Base-by-base conservation (phyloP, 768 basidiomycete species). In the Russula lepida region DNA sequence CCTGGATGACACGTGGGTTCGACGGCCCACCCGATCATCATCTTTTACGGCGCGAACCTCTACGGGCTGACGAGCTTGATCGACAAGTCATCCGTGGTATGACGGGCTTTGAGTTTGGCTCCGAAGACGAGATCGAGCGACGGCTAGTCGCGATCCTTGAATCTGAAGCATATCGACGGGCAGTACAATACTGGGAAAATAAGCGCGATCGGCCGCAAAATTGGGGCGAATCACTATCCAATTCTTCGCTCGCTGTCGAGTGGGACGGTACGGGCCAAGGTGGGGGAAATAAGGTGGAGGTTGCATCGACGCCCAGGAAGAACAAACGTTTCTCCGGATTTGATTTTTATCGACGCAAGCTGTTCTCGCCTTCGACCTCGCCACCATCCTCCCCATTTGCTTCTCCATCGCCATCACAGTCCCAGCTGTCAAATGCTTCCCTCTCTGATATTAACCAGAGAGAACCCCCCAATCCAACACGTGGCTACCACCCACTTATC, bases 21-120 rank as follows among this genome's bases (percentile, higher is more conserved):
- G 76, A 79, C 27, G 85, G 85, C 0, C 78, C 93, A 0, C 88
- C 95, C 0, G 86, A 90, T 53, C 76, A 89, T 1, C 92, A 97
- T 73, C 81, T 98, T 66, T 80, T 97, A 25, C 84, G 86, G 59
- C 89, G 95, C 9, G 89, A 92, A 67, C 95, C 97, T 0, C 81
- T 98, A 8, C 88, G 92, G 13, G 73, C 85, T 0, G 91, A 93
- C 57, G 95, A 98, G 55, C 79, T 99, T 54, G 94, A 98, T 71
- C 81, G 80, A 32, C 81, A 85, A 39, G 91, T 98, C 61, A 81
- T 99, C 69, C 81, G 81, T 35, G 86, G 86, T 53, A 98, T 98
- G 97, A 85, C 86, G 46, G 95, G 95, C 5, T 98, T 99, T 74
- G 95, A 98, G 69, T 98, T 99, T 66, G 97, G 97, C 17, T 77